Evolutionary conservation across 2,329 filamentous ascomycete species (phyloP).

Genomic region (Trichoderma sp.): DNA sequence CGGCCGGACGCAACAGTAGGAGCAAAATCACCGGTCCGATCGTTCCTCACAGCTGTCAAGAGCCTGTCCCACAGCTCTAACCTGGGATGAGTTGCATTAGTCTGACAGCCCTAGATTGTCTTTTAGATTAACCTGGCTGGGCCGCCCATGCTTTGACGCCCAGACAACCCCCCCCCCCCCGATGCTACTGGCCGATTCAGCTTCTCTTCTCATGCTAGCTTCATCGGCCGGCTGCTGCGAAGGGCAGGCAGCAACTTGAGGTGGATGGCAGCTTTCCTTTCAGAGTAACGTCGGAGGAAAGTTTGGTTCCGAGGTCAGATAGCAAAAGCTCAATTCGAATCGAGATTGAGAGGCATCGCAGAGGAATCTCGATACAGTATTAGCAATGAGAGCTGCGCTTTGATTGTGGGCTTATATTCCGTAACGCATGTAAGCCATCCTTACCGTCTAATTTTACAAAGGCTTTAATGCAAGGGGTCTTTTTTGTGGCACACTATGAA

Average conservation of each 20-base stretch:
- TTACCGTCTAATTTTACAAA: not conserved
- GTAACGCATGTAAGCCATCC: not conserved
- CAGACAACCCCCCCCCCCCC: not conserved
- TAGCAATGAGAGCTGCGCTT: not conserved
- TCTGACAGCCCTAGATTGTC: not conserved
- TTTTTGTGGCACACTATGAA: not conserved
- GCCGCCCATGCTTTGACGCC: not conserved
- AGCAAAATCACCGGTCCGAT: not conserved
- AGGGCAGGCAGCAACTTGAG: not conserved
- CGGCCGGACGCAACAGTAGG: not conserved
- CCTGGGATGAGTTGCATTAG: not conserved
- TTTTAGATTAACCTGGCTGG: not conserved
- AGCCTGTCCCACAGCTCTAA: not conserved
- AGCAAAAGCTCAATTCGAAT: not conserved
- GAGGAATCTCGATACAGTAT: not conserved
- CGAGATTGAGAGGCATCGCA: not conserved
- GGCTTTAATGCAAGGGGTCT: not conserved
- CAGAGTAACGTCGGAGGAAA: not conserved
- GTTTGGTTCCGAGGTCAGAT: not conserved
- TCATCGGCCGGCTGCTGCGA: not conserved
- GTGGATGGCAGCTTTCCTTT: not conserved
- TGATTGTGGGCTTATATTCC: not conserved
- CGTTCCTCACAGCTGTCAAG: not conserved
- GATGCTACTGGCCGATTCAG: not conserved
- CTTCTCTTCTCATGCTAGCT: constrained; percentile 8